Conservation (phyloP, 257 asterid genomes). For the Solanum sitiens region DNA sequence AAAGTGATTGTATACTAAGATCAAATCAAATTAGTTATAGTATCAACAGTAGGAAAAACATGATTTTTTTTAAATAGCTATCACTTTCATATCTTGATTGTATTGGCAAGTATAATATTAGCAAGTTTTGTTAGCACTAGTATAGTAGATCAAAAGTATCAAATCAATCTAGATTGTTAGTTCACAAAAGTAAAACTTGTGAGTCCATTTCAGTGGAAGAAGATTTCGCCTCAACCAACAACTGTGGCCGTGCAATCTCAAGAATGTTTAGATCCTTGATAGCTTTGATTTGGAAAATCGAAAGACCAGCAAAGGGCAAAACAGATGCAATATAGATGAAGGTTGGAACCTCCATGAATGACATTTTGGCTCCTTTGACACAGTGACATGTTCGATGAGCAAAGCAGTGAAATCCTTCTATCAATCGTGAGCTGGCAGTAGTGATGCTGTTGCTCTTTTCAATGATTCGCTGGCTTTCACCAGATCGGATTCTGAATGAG, state of each 20-base stretch:
- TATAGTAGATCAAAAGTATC: background rate
- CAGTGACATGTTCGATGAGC: background rate
- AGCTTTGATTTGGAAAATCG: background rate
- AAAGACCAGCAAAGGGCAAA: background rate
- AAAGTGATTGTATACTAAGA: background rate
- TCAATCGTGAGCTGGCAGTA: conserved; percentile 16
- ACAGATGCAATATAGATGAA: background rate
- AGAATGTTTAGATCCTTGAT: background rate
- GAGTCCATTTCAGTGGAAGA: background rate
- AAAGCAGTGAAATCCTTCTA: background rate
- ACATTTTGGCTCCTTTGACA: background rate
- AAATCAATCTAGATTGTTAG: background rate
- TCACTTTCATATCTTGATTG: background rate
- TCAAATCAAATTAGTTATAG: background rate
- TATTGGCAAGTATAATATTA: background rate
- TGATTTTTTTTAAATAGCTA: background rate
- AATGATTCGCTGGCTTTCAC: conserved; percentile 53
- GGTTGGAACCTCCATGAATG: background rate
- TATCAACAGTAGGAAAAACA: background rate
- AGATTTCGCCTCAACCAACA: background rate
- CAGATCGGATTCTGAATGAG: conserved; percentile 64
- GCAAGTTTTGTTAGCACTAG: background rate
- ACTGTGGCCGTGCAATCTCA: background rate
- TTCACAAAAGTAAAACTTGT: background rate
- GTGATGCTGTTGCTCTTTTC: conserved; percentile 35